Evolutionary conservation across 2,329 filamentous ascomycete species (phyloP), one percentile per base, ranked within the genome.

Genomic region (Paecilomyces niveus): DNA sequence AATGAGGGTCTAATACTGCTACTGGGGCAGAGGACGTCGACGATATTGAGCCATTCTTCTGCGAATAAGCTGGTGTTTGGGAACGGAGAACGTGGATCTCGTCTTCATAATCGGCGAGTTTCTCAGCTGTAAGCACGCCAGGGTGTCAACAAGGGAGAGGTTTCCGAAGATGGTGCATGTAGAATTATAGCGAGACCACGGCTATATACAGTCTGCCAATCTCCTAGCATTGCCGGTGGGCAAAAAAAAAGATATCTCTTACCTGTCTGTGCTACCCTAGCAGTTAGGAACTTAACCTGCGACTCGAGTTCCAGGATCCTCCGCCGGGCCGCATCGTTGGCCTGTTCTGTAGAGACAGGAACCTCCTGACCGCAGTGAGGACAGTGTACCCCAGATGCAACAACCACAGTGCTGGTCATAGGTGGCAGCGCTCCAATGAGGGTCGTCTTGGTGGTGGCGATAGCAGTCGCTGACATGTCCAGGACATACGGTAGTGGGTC

Each of bases 61-160:
- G 59, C 31, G 62, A 65, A 32, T 65, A 61, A 15, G 65, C 59
- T 54, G 65, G 60, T 13, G 64, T 54, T 64, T 73, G 67, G 32
- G 70, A 64, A 67, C 72, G 73, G 32, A 86, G 74, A 55, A 74
- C 75, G 57, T 78, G 81, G 24, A 86, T 74, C 67, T 86, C 82
- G 63, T 86, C 83, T 76, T 87, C 84, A 70, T 86, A 86, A 69
- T 85, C 81, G 66, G 83, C 82, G 62, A 85, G 79, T 69, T 78
- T 84, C 64, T 81, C 78, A 54, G 79, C 82, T 83, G 64, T 63
- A n/a, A 9, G 31, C 39, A 45, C 31, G 33, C 10, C 53, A 24
- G 31, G 13, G 21, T 18, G 58, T 61, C 55, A 61, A 54, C 51
- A 53, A 57, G 31, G n/a, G 39, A 18, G 15, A n/a, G 53, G 24